A percentile compares a stretch with the other conserved stretches of the same genome.
Conservation (phyloP, 106 monocot genomes). For the Allium cepa region DNA sequence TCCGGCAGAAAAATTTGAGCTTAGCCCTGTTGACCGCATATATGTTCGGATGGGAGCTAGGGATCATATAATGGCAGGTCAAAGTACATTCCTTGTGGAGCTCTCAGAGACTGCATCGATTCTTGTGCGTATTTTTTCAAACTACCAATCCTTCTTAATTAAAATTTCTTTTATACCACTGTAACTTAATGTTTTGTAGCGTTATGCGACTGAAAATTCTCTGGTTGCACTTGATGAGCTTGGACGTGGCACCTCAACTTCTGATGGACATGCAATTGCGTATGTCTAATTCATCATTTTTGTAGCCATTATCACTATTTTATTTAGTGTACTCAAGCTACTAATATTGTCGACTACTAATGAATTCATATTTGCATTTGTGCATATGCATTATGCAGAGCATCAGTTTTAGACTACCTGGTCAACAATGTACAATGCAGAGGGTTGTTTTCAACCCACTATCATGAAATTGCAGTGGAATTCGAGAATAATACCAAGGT, state of each 20-base stretch:
- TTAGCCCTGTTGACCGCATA: slow-evolving; percentile 78
- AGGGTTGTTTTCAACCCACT: slow-evolving; percentile 96
- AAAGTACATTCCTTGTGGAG: slow-evolving; percentile 92
- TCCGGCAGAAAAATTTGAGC: slow-evolving; percentile 81
- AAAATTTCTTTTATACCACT: neutral
- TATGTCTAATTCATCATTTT: slow-evolving; percentile 17
- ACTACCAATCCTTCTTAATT: neutral
- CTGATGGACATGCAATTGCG: slow-evolving; percentile 99
- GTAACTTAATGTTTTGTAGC: slow-evolving; percentile 17
- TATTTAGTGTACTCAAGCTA: neutral
- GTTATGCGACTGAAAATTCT: slow-evolving; percentile 77
- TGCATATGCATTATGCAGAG: slow-evolving; percentile 24
- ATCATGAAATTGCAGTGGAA: slow-evolving; percentile 66
- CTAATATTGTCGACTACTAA: neutral
- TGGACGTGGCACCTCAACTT: slow-evolving; percentile 93
- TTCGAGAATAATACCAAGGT: slow-evolving; percentile 64
- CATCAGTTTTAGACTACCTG: slow-evolving; percentile 72
- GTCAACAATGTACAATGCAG: slow-evolving; percentile 48
- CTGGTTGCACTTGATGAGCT: slow-evolving; percentile 94
- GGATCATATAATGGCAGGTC: slow-evolving; percentile 85
- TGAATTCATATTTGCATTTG: neutral
- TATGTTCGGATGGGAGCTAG: slow-evolving; percentile 97
- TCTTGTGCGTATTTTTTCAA: slow-evolving; percentile 39
- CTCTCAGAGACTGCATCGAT: slow-evolving; percentile 90
- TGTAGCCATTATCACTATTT: neutral